Conservation (phyloP, 129 eudicot species). For the Flaveria robusta region DNA sequence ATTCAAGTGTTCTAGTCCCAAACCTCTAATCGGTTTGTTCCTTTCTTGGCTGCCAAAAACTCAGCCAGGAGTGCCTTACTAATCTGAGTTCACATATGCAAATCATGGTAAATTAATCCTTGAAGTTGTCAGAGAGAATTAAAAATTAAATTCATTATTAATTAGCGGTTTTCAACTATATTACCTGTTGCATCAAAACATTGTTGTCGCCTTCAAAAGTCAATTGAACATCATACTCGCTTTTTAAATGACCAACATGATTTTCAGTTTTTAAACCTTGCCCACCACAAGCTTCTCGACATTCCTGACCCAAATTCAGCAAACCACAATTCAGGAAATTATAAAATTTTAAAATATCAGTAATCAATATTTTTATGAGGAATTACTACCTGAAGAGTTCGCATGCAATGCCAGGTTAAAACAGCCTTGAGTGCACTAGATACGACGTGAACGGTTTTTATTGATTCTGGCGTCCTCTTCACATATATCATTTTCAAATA, state of each 20-base stretch:
- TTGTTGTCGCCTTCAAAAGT: slow-evolving; percentile 97
- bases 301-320: slow-evolving; percentile 49
- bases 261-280: slow-evolving; percentile 85
- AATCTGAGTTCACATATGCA: slow-evolving; percentile 44
- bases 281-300: slow-evolving; percentile 90
- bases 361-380: neutral
- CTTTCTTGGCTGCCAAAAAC: slow-evolving; percentile 57
- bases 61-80: slow-evolving; percentile 89
- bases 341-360: neutral
- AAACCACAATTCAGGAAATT: neutral
- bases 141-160: neutral
- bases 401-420: slow-evolving; percentile 84
- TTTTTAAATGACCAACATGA: slow-evolving; percentile 82
- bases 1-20: slow-evolving; percentile 94
- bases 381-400: slow-evolving; percentile 76
- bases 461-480: slow-evolving; percentile 67
- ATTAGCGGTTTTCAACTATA: neutral
- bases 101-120: neutral
- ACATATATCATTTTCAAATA: slow-evolving; percentile 67
- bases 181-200: slow-evolving; percentile 97
- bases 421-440: slow-evolving; percentile 91
- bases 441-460: slow-evolving; percentile 76
- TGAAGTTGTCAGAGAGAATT: neutral
- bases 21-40: slow-evolving; percentile 66
- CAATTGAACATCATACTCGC: slow-evolving; percentile 85